Percentiles rank a stretch among this genome's conserved stretches.
These are phyloP conservation scores for Mycosphaerella arachidis DNA, from an alignment of 2,329 filamentous ascomycete genomes.

Conservation along the genomic window DNA sequence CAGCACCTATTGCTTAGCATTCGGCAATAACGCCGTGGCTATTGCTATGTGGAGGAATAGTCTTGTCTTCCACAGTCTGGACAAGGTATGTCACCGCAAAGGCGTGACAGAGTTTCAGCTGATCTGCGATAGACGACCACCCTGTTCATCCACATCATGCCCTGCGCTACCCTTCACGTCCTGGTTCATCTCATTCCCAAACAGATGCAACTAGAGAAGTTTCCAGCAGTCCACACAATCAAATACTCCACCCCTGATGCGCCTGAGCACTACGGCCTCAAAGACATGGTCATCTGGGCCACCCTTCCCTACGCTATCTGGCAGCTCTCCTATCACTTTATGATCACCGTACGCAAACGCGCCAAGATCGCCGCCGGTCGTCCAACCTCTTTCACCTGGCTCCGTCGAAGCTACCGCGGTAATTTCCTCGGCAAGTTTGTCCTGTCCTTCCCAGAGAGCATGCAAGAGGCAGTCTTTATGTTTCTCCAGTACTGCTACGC, in stretches of 20 bases:
- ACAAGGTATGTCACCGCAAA: constrained; percentile 63
- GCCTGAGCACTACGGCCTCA: constrained; percentile 67
- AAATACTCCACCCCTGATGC: constrained; percentile 65
- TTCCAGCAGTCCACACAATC: constrained; percentile 82
- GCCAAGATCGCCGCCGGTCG: constrained; percentile 94
- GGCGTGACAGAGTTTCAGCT: neutral
- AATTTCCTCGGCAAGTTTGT: constrained; percentile 85
- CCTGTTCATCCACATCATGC: constrained; percentile 99
- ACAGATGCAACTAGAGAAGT: constrained; percentile 62
- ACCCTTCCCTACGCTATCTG: constrained; percentile 88
- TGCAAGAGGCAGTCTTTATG: constrained; percentile 94
- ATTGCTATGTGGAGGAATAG: constrained; percentile 99
- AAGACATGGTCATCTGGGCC: constrained; percentile 90
- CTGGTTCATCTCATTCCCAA: constrained; percentile 75
- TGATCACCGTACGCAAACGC: constrained; percentile 90
- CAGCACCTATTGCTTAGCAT: constrained; percentile 84
- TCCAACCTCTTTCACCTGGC: constrained; percentile 96
- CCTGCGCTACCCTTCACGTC: constrained; percentile 87
- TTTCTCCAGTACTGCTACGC: constrained; percentile 90
- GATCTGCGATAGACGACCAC: constrained; percentile 19
- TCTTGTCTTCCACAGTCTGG: constrained; percentile 94
- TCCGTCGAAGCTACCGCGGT: constrained; percentile 84
- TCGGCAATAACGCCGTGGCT: constrained; percentile 93
- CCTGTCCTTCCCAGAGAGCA: constrained; percentile 64
- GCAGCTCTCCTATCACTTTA: constrained; percentile 89